A percentile compares a stretch with the other conserved stretches of the same genome.
Evolutionary conservation across 192 early-diverging fungal species (phyloP).

Genomic region (Spinellus fusiger): DNA sequence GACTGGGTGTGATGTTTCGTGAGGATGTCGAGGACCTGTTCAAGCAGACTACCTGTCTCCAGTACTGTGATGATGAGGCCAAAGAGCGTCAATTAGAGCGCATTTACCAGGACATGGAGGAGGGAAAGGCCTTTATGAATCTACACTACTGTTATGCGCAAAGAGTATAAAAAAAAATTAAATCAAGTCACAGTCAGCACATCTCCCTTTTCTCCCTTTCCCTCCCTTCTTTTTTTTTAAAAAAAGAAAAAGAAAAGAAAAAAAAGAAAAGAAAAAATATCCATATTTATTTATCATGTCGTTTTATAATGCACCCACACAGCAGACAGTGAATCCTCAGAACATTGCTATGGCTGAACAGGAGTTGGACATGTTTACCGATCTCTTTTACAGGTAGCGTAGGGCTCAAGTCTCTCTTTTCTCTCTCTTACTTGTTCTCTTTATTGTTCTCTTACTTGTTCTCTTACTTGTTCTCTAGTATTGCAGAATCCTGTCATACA

Average conservation of each 20-base stretch:
- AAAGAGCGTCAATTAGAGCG: not conserved
- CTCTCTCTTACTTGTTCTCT: not conserved
- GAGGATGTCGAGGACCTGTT: conserved; percentile 18
- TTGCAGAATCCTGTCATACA: conserved; percentile 77
- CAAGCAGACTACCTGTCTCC: not conserved
- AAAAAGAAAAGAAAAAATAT: too few species aligned
- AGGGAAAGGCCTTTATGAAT: conserved; percentile 19
- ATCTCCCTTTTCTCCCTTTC: not conserved
- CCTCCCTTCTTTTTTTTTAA: not conserved
- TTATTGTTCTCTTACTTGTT: not conserved
- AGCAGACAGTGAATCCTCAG: conserved; percentile 51
- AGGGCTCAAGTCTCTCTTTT: not conserved
- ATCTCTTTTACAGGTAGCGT: conserved; percentile 67
- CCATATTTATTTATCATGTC: too few species aligned
- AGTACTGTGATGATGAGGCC: not conserved
- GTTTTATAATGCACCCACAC: conserved; percentile 20
- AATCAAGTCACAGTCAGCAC: not conserved
- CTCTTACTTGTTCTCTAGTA: conserved; percentile 31
- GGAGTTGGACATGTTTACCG: conserved; percentile 79
- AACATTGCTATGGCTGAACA: conserved; percentile 72
- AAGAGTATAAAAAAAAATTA: not conserved
- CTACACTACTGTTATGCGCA: conserved; percentile 12
- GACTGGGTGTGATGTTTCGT: conserved; percentile 19
- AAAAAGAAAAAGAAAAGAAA: conserved; percentile 4
- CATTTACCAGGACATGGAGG: conserved; percentile 11